Percentiles rank a stretch among this genome's conserved stretches.
phyloP scores from a whole-genome alignment of 2,329 filamentous ascomycete species.

The Alternaria rosae region DNA sequence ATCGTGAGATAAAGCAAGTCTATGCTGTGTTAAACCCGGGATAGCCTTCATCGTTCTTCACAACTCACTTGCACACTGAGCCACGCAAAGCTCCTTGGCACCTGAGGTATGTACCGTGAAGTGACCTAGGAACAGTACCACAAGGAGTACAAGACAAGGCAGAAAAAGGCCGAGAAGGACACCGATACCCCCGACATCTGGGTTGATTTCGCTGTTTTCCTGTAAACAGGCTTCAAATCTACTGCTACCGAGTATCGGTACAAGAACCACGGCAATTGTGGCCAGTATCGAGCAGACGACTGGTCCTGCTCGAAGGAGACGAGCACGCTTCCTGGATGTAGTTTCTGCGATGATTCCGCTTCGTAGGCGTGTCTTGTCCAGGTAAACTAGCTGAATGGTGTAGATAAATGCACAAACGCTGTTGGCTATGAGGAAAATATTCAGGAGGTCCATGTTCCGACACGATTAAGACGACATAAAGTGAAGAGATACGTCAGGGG shows the following conservation, averaged over 20 bases:
- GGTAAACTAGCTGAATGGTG: accelerated
- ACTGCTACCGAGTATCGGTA: accelerated
- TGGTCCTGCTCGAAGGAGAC: background rate
- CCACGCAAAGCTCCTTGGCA: background rate
- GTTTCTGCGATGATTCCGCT: accelerated
- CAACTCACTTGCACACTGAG: background rate
- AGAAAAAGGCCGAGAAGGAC: background rate
- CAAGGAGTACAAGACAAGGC: background rate
- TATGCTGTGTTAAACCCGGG: background rate
- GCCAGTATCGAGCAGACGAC: background rate
- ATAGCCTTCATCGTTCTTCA: background rate
- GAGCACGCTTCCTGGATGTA: background rate
- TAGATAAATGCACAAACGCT: background rate
- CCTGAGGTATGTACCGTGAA: background rate
- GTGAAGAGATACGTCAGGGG: background rate
- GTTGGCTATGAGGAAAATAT: accelerated
- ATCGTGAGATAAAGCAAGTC: background rate
- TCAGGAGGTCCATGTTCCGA: background rate
- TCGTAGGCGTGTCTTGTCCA: accelerated
- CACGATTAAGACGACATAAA: background rate
- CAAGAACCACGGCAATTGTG: accelerated
- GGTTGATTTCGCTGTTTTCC: background rate
- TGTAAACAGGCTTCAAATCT: background rate
- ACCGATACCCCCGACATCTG: background rate
- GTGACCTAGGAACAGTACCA: background rate